These are phyloP conservation scores for Brettanomyces naardenensis DNA, from an alignment of 805 yeast species.

Conservation along the genomic window DNA sequence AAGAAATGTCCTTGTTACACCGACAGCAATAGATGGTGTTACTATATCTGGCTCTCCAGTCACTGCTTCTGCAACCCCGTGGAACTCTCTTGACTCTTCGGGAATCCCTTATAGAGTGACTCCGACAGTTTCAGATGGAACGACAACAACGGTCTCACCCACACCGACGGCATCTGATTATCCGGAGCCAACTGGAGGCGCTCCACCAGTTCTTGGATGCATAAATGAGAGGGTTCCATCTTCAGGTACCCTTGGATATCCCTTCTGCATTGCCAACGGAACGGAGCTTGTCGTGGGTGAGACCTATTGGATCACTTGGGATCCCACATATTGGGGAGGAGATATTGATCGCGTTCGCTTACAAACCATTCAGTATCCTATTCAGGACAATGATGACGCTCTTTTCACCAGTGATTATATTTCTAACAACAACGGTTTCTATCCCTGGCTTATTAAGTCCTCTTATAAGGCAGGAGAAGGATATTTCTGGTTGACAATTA, in stretches of 20 bases:
- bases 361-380: slow-evolving; percentile 28
- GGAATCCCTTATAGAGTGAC: slow-evolving; percentile 37
- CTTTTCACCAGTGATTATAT: slow-evolving; percentile 28
- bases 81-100: slow-evolving; percentile 36
- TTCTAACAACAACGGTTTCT: slow-evolving; percentile 32
- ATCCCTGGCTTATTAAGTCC: slow-evolving; percentile 27
- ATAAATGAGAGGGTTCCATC: slow-evolving; percentile 33
- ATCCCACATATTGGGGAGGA: slow-evolving; percentile 34
- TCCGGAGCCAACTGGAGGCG: slow-evolving; percentile 28
- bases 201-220: slow-evolving; percentile 38
- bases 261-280: slow-evolving; percentile 37
- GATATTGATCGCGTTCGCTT: slow-evolving; percentile 29
- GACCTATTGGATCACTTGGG: slow-evolving; percentile 43
- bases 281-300: slow-evolving; percentile 39
- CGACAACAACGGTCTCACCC: slow-evolving; percentile 34
- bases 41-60: slow-evolving; percentile 36
- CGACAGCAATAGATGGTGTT: slow-evolving; percentile 47
- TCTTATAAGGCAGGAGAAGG: slow-evolving; percentile 24
- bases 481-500: slow-evolving; percentile 30
- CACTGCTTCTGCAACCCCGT: slow-evolving; percentile 28
- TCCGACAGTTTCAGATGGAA: slow-evolving; percentile 29
- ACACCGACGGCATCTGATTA: slow-evolving; percentile 28
- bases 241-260: slow-evolving; percentile 23
- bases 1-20: slow-evolving; percentile 17
- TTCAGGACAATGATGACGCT: slow-evolving; percentile 24